Evolutionary conservation across 352 stramenopile species (phyloP).

Genomic region (Blastocystis hominis): DNA sequence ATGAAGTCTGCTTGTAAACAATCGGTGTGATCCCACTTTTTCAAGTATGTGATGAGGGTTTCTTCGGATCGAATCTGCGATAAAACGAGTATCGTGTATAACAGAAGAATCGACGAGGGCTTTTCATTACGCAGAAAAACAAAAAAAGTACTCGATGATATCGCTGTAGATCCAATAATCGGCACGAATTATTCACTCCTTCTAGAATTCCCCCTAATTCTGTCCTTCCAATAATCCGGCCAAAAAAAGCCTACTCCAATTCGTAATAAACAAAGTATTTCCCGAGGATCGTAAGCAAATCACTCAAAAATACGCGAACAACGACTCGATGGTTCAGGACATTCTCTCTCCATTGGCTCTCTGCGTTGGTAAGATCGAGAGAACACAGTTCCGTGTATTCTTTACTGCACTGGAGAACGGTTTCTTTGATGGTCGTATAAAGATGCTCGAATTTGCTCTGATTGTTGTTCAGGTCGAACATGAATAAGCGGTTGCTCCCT

Average conservation of each 20-base stretch:
- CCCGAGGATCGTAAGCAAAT: conserved; percentile 13
- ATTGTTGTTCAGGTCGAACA: conserved; percentile 50
- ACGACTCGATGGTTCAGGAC: neutral
- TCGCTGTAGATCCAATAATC: conserved; percentile 5
- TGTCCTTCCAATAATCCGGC: neutral
- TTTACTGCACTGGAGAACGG: neutral
- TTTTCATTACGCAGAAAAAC: neutral
- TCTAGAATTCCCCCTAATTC: neutral
- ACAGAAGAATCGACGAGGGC: neutral
- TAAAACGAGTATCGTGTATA: conserved; percentile 24
- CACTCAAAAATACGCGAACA: conserved; percentile 25
- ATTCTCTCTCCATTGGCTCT: neutral
- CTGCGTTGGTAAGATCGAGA: neutral
- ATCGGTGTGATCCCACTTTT: neutral
- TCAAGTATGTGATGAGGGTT: conserved; percentile 15
- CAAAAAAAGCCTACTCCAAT: neutral
- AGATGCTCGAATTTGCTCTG: conserved; percentile 43
- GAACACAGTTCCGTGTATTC: neutral
- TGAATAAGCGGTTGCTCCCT: conserved; percentile 24
- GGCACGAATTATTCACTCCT: neutral
- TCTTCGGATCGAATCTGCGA: conserved; percentile 8
- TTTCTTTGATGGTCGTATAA: neutral
- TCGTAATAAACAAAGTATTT: conserved; percentile 52
- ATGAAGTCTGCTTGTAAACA: neutral
- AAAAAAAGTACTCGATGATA: neutral